phyloP scores from a whole-genome alignment of 208 protist species.

The Vickermania spadyakhi region DNA sequence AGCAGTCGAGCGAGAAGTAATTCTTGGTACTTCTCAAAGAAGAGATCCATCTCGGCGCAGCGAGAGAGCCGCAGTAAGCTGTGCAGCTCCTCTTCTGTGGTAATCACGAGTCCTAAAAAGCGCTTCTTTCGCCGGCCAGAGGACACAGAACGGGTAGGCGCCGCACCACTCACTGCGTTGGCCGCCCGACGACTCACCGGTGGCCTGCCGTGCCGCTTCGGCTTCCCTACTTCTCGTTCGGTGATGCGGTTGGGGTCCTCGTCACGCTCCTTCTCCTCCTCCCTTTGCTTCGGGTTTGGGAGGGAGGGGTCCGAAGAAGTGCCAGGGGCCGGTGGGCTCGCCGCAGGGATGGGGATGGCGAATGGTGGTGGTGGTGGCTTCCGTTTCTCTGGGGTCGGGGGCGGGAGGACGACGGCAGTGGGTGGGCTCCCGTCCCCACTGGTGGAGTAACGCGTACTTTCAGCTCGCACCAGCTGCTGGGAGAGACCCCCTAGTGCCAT shows the following conservation, averaged over 20 bases:
- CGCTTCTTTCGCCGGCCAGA: background rate
- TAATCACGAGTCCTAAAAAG: background rate
- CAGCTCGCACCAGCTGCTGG: background rate
- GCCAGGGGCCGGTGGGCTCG: background rate
- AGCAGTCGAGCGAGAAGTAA: slow-evolving; percentile 28
- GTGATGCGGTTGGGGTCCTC: too few species aligned
- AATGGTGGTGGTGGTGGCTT: background rate
- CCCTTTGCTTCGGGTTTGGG: background rate
- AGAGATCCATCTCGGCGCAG: slow-evolving; percentile 17
- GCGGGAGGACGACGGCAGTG: background rate
- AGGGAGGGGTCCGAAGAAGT: background rate
- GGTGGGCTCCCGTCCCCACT: background rate
- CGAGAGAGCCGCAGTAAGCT: slow-evolving; percentile 23
- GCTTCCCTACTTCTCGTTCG: background rate
- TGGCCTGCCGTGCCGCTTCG: background rate
- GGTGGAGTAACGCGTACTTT: background rate
- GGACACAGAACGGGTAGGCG: background rate
- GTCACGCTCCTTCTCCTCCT: too few species aligned
- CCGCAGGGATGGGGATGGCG: background rate
- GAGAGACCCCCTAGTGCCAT: too few species aligned
- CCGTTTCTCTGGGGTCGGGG: background rate
- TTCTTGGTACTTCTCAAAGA: slow-evolving; percentile 21
- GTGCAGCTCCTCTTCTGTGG: slow-evolving; percentile 17
- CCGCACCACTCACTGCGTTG: background rate
- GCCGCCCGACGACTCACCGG: background rate